Evolutionary conservation across 371 early-diverging fungal species (phyloP).

Genomic region (Zychaea mexicana): DNA sequence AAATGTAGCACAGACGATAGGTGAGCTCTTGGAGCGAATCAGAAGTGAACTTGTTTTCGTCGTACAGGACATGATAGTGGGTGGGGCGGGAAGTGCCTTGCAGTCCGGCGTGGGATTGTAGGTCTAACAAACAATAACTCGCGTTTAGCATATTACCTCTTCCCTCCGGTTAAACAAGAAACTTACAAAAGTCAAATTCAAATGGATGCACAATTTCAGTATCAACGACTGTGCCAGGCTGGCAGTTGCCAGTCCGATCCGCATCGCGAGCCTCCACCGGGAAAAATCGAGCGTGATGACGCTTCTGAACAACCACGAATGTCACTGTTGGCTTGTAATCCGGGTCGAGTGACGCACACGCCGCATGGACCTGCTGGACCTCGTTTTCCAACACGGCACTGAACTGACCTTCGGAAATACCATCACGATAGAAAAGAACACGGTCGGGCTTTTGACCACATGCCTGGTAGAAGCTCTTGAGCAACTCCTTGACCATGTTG

Average conservation of each 20-base stretch:
- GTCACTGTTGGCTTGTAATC: slow-evolving; percentile 86
- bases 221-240: slow-evolving; percentile 94
- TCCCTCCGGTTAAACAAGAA: not conserved
- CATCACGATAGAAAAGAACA: slow-evolving; percentile 95
- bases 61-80: slow-evolving; percentile 85
- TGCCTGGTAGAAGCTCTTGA: slow-evolving; percentile 80
- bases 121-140: slow-evolving; percentile 12
- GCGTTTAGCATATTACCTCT: not conserved
- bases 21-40: slow-evolving; percentile 83
- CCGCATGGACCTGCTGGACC: slow-evolving; percentile 77
- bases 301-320: slow-evolving; percentile 94
- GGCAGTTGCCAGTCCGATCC: slow-evolving; percentile 47
- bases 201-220: slow-evolving; percentile 81
- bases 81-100: slow-evolving; percentile 94
- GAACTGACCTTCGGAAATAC: slow-evolving; percentile 95
- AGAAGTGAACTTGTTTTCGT: slow-evolving; percentile 83
- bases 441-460: slow-evolving; percentile 80
- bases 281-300: slow-evolving; percentile 97
- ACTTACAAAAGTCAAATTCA: slow-evolving; percentile 84
- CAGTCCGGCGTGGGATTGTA: slow-evolving; percentile 88
- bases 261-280: slow-evolving; percentile 65
- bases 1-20: slow-evolving; percentile 88
- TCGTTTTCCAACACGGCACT: slow-evolving; percentile 78
- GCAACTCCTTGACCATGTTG: slow-evolving; percentile 81
- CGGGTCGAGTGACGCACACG: slow-evolving; percentile 69